phyloP scores from a whole-genome alignment of 306 rosid species.

The Herpetospermum pedunculosum region DNA sequence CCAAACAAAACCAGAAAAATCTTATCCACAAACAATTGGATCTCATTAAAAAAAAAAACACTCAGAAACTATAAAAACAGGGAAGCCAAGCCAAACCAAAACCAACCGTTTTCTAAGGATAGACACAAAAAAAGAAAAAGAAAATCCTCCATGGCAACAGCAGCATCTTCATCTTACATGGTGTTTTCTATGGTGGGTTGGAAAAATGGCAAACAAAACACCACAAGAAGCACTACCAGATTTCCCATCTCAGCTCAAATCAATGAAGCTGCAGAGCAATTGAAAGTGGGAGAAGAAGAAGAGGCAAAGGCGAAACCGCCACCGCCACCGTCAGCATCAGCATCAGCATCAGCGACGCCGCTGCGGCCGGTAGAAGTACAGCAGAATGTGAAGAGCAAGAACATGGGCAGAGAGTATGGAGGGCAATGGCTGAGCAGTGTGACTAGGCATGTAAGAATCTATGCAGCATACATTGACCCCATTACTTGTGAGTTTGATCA shows the following conservation, averaged over 20 bases:
- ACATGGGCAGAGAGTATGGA: slow-evolving; percentile 77
- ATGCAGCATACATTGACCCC: slow-evolving; percentile 81
- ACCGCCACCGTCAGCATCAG: background rate
- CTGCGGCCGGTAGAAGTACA: slow-evolving; percentile 84
- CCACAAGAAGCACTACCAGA: slow-evolving; percentile 13
- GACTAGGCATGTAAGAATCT: slow-evolving; percentile 67
- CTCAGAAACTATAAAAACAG: background rate
- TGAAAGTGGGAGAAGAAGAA: slow-evolving; percentile 6
- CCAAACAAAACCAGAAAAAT: slow-evolving; percentile 7
- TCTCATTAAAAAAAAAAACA: background rate
- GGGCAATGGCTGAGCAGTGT: slow-evolving; percentile 77
- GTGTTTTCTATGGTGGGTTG: slow-evolving; percentile 41
- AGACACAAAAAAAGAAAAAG: slow-evolving; percentile 1
- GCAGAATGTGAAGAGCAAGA: slow-evolving; percentile 57
- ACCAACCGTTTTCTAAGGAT: slow-evolving; percentile 3
- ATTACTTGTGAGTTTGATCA: slow-evolving; percentile 77
- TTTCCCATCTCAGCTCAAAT: slow-evolving; percentile 33
- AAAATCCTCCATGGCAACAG: slow-evolving; percentile 27
- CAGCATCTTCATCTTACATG: slow-evolving; percentile 57
- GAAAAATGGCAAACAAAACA: slow-evolving; percentile 26
- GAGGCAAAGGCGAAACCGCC: slow-evolving; percentile 12
- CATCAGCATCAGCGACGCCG: too few species aligned
- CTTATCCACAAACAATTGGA: slow-evolving; percentile 40
- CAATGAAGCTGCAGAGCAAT: slow-evolving; percentile 14
- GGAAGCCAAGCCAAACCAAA: background rate